phyloP scores from a whole-genome alignment of 2,329 filamentous ascomycete genomes.

The Boeremia lycopersici region DNA sequence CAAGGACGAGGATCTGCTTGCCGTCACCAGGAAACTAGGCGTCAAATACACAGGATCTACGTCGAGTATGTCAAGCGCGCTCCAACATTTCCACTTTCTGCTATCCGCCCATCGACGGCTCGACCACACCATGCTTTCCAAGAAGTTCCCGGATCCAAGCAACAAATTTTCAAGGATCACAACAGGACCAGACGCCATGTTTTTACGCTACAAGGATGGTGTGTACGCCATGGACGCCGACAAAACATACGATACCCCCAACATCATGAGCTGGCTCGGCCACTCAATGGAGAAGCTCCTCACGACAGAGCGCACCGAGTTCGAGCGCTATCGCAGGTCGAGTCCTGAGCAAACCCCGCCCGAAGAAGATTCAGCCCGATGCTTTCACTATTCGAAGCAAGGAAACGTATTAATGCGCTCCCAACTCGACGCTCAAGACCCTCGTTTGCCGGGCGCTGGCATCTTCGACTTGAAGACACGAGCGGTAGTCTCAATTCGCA shows the following conservation, averaged over 20 bases:
- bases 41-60: conserved; percentile 94
- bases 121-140: conserved; percentile 70
- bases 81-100: conserved; percentile 92
- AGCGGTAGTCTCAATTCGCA: conserved; percentile 88
- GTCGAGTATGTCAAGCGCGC: conserved; percentile 88
- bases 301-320: conserved; percentile 80
- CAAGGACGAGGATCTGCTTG: conserved; percentile 73
- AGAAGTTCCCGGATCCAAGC: conserved; percentile 66
- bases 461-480: conserved; percentile 97
- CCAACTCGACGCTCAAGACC: conserved; percentile 89
- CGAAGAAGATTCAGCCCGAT: conserved; percentile 60
- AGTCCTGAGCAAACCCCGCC: conserved; percentile 68
- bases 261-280: conserved; percentile 87
- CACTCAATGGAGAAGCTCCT: conserved; percentile 97
- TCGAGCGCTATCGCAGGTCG: conserved; percentile 74
- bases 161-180: conserved; percentile 73
- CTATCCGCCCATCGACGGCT: conserved; percentile 82
- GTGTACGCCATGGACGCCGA: conserved; percentile 95
- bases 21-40: conserved; percentile 67
- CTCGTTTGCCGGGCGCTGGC: conserved; percentile 83
- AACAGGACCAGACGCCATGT: conserved; percentile 74
- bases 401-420: conserved; percentile 93
- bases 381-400: conserved; percentile 85
- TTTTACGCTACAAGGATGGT: conserved; percentile 81
- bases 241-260: conserved; percentile 85